Evolutionary conservation across 2,329 filamentous ascomycete species (phyloP), one percentile per base, ranked within the genome.

Genomic region (Monosporascus cannonballus): DNA sequence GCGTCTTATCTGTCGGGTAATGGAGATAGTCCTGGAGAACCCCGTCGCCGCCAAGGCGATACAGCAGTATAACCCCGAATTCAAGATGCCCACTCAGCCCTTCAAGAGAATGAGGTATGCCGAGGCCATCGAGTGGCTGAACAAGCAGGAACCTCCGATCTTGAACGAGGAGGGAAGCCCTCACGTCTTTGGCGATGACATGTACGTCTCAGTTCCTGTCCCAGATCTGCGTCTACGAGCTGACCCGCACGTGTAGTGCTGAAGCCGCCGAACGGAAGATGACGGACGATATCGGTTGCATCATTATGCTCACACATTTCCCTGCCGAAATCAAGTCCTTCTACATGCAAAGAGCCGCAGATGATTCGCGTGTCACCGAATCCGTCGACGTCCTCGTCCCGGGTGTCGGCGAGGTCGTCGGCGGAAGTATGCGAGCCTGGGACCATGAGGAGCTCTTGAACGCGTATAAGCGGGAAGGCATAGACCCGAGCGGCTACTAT

Each of bases 251-350:
- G 3, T 27, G 14, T 5, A 46, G 42, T 65, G 94, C 94, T 60
- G 94, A 97, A 74, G 94, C 94, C 14, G 94, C 94, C 14, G 94
- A 99, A 80, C 88, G 94, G 64, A 84, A 80, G 69, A 99, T 99
- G 94, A 97, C 93, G 1, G 94, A 99, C 70, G 88, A 87, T 62
- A 96, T 99, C 78, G 94, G 95, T 84, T 78, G 84, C 51, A 94
- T 94, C 56, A 96, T 99, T 71, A 90, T 97, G 77, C 80, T 97
- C 42, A 97, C 93, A 2, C 93, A 97, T 74, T 99, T 99, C 83
- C 94, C 94, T 20, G 86, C 86, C 54, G 90, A 93, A 75, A 96
- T 99, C 80, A 99, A 99, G 80, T 89, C 94, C 1, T 99, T 99
- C 72, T 99, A 99, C 81, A 99, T 99, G 94, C 87, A 92, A 74